Evolutionary conservation across 2,329 filamentous ascomycete genomes (phyloP).

Genomic region (Coniochaeta pulveracea): DNA sequence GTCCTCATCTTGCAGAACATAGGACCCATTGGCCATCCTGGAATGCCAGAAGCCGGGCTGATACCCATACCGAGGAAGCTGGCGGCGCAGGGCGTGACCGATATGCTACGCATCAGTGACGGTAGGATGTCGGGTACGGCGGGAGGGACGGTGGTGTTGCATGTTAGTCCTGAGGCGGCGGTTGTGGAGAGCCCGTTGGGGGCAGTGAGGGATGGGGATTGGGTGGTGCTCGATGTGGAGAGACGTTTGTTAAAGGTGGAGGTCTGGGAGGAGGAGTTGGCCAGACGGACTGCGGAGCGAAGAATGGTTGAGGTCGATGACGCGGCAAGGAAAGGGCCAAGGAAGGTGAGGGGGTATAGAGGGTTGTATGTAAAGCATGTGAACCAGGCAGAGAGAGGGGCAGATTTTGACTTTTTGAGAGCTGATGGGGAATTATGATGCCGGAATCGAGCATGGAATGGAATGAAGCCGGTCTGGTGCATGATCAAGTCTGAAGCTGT

Average conservation of each 20-base stretch:
- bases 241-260: constrained; percentile 47
- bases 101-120: constrained; percentile 78
- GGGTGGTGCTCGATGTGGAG: constrained; percentile 67
- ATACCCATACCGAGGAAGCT: constrained; percentile 62
- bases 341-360: constrained; percentile 39
- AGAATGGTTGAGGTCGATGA: constrained; percentile 18
- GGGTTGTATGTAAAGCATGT: constrained; percentile 48
- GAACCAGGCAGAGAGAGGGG: constrained; percentile 47
- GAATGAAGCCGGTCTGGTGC: no score
- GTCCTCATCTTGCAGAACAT: constrained; percentile 83
- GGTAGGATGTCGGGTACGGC: constrained; percentile 78
- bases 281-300: constrained; percentile 47
- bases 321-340: constrained; percentile 3
- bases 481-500: no score
- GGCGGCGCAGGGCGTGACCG: constrained; percentile 61
- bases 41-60: constrained; percentile 77
- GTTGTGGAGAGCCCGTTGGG: constrained; percentile 67
- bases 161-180: constrained; percentile 78
- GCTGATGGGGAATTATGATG: constrained; percentile 22
- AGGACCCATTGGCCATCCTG: constrained; percentile 79
- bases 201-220: constrained; percentile 63
- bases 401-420: constrained; percentile 51
- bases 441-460: no score
- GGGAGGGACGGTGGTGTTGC: constrained; percentile 82
- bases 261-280: constrained; percentile 60